Evolutionary conservation across 345 rosid species (phyloP).

Genomic region (Clausena lansium): DNA sequence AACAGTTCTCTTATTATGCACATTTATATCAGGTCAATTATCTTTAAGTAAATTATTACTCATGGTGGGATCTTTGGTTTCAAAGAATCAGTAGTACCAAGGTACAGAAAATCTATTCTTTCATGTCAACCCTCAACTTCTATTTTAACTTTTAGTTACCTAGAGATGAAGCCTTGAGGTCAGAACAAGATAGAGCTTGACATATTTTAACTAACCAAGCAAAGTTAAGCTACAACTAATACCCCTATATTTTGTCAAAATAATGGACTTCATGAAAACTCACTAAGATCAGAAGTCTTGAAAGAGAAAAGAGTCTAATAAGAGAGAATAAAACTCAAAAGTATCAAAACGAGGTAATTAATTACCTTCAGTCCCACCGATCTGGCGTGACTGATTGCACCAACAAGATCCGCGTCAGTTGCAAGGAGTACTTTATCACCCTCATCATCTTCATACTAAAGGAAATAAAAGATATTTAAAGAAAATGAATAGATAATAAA

Average conservation of each 20-base stretch:
- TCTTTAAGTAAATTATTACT: too few species aligned
- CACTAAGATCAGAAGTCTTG: neutral
- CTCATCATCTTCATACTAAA: constrained; percentile 89
- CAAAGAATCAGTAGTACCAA: too few species aligned
- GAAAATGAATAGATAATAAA: neutral
- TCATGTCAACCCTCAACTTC: too few species aligned
- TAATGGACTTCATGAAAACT: neutral
- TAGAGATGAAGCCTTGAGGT: too few species aligned
- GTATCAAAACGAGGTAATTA: neutral
- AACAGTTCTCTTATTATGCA: too few species aligned
- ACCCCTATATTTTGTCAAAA: neutral
- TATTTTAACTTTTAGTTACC: too few species aligned
- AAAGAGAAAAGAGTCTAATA: neutral
- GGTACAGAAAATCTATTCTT: too few species aligned
- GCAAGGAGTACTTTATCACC: constrained; percentile 83
- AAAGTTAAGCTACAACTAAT: neutral
- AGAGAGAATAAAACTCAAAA: neutral
- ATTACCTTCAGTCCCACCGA: constrained; percentile 69
- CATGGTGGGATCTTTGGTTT: too few species aligned
- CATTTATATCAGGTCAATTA: too few species aligned
- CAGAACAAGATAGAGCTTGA: neutral
- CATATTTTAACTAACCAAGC: neutral
- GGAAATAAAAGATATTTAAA: neutral
- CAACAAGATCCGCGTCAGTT: constrained; percentile 67
- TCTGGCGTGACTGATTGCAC: constrained; percentile 70